Conservation (phyloP, 306 rosid genomes). For the Glycine tomentella region DNA sequence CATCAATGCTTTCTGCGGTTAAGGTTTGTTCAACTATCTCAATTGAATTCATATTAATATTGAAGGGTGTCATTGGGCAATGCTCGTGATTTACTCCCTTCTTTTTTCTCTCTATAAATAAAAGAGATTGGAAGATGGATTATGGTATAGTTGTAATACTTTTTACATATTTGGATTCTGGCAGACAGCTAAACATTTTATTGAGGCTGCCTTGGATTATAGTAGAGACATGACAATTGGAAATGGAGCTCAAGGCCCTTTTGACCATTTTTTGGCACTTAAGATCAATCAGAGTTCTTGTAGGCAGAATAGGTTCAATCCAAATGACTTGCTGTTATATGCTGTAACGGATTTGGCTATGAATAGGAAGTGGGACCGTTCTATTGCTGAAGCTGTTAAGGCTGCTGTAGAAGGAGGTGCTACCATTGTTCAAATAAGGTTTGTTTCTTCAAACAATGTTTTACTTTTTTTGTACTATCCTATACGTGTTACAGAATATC, state of each 20-base stretch:
- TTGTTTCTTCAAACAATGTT: constrained; percentile 43
- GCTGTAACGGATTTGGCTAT: constrained; percentile 89
- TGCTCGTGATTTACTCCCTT: constrained; percentile 21
- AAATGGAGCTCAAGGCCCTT: constrained; percentile 88
- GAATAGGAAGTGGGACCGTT: constrained; percentile 89
- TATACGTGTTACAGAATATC: no score
- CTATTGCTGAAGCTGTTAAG: constrained; percentile 87
- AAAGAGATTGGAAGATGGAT: constrained; percentile 25
- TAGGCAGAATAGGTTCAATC: constrained; percentile 66
- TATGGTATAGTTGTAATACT: constrained; percentile 22
- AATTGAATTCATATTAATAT: constrained; percentile 16
- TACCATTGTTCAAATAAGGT: constrained; percentile 92
- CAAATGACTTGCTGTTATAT: constrained; percentile 72
- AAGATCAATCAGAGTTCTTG: constrained; percentile 53
- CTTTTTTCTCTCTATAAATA: neutral
- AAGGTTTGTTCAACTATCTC: constrained; percentile 64
- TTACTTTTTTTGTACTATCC: constrained; percentile 13
- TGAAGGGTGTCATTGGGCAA: constrained; percentile 20
- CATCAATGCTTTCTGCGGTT: constrained; percentile 75
- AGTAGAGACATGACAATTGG: constrained; percentile 84
- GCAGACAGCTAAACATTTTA: constrained; percentile 76
- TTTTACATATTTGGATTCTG: constrained; percentile 44
- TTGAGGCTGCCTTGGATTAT: constrained; percentile 73
- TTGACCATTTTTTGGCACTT: constrained; percentile 76
- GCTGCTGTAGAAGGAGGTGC: constrained; percentile 95